phyloP scores from a whole-genome alignment of 2,329 filamentous ascomycete genomes.

The Zymoseptoria brevis region DNA sequence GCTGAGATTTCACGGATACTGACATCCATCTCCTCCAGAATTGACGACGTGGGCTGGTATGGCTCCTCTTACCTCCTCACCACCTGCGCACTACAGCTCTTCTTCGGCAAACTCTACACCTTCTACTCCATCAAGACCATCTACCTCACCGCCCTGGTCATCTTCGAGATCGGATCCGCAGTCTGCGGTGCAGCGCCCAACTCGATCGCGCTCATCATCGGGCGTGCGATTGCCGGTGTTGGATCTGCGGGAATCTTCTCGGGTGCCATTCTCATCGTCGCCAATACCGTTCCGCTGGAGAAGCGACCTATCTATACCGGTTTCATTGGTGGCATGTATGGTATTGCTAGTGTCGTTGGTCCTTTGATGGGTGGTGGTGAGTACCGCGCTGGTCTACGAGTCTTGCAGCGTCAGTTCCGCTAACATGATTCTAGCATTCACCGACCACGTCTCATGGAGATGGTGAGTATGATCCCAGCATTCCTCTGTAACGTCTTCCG shows the following conservation, averaged over 20 bases:
- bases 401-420: not conserved
- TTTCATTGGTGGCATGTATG: constrained; percentile 43
- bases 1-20: not conserved
- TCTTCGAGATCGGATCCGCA: constrained; percentile 47
- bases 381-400: not conserved
- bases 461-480: not conserved
- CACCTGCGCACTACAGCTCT: constrained; percentile 34
- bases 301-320: constrained; percentile 44
- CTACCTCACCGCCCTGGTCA: constrained; percentile 37
- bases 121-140: constrained; percentile 42
- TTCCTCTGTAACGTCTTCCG: too few species aligned
- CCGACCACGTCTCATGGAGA: constrained; percentile 27
- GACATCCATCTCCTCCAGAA: constrained; percentile 13
- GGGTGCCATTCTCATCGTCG: constrained; percentile 41
- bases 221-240: constrained; percentile 44
- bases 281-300: constrained; percentile 37
- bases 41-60: constrained; percentile 42
- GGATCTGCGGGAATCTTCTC: constrained; percentile 45
- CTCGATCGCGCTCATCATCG: constrained; percentile 44
- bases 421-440: constrained; percentile 21
- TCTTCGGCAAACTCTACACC: constrained; percentile 42
- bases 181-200: constrained; percentile 46
- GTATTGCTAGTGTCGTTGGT: constrained; percentile 41
- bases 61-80: constrained; percentile 40
- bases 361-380: constrained; percentile 35